Evolutionary conservation across 1,139 yeast genomes (phyloP).

Genomic region (Scheffersomyces segobiensis): DNA sequence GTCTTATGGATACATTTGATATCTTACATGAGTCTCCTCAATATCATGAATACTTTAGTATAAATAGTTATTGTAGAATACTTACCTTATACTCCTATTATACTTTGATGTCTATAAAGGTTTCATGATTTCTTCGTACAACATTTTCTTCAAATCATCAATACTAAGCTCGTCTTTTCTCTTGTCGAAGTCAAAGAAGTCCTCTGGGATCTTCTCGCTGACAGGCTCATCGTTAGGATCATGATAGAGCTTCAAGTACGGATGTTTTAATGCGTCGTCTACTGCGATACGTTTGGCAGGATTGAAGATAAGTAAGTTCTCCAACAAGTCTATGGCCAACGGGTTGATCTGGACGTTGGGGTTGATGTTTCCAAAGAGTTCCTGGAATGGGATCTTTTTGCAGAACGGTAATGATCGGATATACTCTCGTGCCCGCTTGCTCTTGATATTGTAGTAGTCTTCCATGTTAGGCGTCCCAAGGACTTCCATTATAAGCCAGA

Average conservation of each 20-base stretch:
- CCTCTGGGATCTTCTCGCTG: constrained; percentile 70
- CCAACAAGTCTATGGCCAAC: constrained; percentile 73
- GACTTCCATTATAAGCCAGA: constrained; percentile 82
- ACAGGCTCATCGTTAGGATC: constrained; percentile 83
- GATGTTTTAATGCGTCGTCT: constrained; percentile 78
- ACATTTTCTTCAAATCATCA: constrained; percentile 67
- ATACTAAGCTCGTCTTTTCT: constrained; percentile 69
- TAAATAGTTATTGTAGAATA: not conserved
- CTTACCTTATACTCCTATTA: not conserved
- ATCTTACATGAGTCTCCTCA: not conserved
- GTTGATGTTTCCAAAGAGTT: constrained; percentile 12
- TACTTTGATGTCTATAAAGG: constrained; percentile 16
- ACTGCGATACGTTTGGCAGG: constrained; percentile 79
- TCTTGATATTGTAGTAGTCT: constrained; percentile 77
- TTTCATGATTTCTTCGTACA: constrained; percentile 61
- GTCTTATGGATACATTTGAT: no score
- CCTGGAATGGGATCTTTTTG: constrained; percentile 52
- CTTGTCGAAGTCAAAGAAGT: constrained; percentile 81
- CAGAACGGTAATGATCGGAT: constrained; percentile 72
- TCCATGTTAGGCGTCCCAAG: constrained; percentile 88
- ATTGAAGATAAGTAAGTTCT: constrained; percentile 73
- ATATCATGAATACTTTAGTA: not conserved
- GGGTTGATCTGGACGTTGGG: constrained; percentile 44
- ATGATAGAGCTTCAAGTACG: constrained; percentile 77
- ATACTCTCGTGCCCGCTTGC: constrained; percentile 84